Evolutionary conservation across 805 yeast genomes (phyloP).

Genomic region (Brettanomyces bruxellensis): DNA sequence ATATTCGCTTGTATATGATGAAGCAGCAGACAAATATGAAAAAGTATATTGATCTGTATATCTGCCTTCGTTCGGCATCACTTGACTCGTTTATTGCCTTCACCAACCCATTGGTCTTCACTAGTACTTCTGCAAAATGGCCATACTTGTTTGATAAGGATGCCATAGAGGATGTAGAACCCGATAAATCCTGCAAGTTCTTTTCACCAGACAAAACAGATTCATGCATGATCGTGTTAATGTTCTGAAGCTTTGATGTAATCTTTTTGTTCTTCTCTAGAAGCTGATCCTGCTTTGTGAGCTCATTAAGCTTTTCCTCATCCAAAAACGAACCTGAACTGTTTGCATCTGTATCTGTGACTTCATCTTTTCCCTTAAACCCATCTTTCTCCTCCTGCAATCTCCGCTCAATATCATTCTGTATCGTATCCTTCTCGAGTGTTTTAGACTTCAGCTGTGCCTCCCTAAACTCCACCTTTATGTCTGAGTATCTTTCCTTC

Average conservation of each 20-base stretch:
- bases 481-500: conserved; percentile 17
- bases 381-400: too few relatives aligned
- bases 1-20: conserved; percentile 41
- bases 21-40: conserved; percentile 36
- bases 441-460: conserved; percentile 19
- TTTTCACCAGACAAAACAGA: conserved; percentile 43
- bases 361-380: neutral
- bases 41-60: conserved; percentile 38
- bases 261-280: conserved; percentile 37
- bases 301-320: conserved; percentile 18
- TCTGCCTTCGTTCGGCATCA: conserved; percentile 36
- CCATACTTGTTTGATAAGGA: conserved; percentile 33
- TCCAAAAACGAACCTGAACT: conserved; percentile 19
- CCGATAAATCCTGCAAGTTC: conserved; percentile 37
- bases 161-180: conserved; percentile 34
- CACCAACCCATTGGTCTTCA: conserved; percentile 36
- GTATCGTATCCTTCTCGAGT: conserved; percentile 9
- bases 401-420: conserved; percentile 4
- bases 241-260: conserved; percentile 36
- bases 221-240: conserved; percentile 39
- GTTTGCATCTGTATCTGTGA: neutral
- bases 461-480: conserved; percentile 19
- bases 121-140: conserved; percentile 31
- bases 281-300: conserved; percentile 31
- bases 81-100: conserved; percentile 45